Base-by-base conservation (phyloP, 768 basidiomycete genomes). In the Coprinopsis strossmayeri region DNA sequence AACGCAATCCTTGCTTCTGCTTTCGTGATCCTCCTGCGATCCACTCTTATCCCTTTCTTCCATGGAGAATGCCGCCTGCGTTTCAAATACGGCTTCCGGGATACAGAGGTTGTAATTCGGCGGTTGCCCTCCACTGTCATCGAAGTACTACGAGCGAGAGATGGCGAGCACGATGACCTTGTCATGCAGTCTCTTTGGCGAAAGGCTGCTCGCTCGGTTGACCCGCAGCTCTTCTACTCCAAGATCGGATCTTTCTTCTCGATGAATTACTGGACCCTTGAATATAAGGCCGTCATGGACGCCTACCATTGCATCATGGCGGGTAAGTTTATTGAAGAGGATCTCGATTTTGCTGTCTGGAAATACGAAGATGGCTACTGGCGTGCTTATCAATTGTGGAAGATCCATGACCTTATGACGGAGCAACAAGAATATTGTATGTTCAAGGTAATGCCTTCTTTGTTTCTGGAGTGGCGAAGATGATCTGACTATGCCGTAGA, bases 11-110 rank as follows among this genome's bases (percentile, higher is more conserved):
- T 67, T 18, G 41, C 48, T 2, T 57, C 59, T 51, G 63, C 66
- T 12, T 58, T 62, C 38, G 5, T 54, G 24, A 52, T 63, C 30
- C 53, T 67, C 18, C 26, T 63, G 10, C 53, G 59, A 11, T 63
- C 63, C 0, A 67, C 66, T 2, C 51, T 57, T 2, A 30, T 64
- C 24, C 68, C 65, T 1, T 66, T 66, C 56, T 61, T 67, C 49
- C 53, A 62, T 42, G 61, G 64, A 1, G 67, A 69, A 59, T 67
- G 67, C 45, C 62, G 58, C 11, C 49, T 67, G 3, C 62, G 66
- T 4, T 20, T 60, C 15, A 45, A 50, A 15, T 59, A 65, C 50
- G 64, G 64, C 15, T 65, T 66, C 50, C 61, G 59, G 5, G 51
- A 58, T 9, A 53, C 62, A 0, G 67, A 68, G 49, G 52, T 67